Conservation (phyloP, 139 green algal genomes). For the Closterium sp. region DNA sequence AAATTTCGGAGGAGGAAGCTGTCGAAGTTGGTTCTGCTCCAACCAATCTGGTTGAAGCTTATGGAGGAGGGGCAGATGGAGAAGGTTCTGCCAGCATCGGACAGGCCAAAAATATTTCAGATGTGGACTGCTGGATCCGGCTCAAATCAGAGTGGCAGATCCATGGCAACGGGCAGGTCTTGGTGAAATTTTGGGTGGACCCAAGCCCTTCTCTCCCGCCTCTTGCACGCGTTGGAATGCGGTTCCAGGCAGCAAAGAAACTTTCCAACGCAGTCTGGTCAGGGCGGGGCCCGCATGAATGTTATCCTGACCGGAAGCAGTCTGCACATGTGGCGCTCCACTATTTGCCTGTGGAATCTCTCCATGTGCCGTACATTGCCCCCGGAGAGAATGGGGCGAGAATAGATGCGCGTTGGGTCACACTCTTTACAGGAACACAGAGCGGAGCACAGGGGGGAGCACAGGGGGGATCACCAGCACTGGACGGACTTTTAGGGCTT, state of each 20-base stretch:
- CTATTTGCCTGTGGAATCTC: background rate
- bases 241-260: background rate
- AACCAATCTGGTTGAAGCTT: conserved; percentile 4
- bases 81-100: background rate
- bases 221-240: conserved; percentile 49
- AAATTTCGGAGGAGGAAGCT: background rate
- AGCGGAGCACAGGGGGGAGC: conserved; percentile 6
- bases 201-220: conserved; percentile 19
- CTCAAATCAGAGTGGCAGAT: conserved; percentile 3
- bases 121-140: background rate
- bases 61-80: background rate
- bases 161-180: conserved; percentile 12
- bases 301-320: conserved; percentile 82
- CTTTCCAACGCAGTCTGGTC: conserved; percentile 63
- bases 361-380: conserved; percentile 82
- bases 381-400: conserved; percentile 75
- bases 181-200: background rate
- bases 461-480: background rate
- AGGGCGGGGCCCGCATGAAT: conserved; percentile 85
- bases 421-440: conserved; percentile 42
- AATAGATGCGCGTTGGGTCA: conserved; percentile 68
- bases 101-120: background rate
- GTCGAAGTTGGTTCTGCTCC: background rate
- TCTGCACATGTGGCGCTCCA: conserved; percentile 47
- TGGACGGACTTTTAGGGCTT: background rate